phyloP scores from a whole-genome alignment of 352 stramenopile species.

The Phytophthora boehmeriae region DNA sequence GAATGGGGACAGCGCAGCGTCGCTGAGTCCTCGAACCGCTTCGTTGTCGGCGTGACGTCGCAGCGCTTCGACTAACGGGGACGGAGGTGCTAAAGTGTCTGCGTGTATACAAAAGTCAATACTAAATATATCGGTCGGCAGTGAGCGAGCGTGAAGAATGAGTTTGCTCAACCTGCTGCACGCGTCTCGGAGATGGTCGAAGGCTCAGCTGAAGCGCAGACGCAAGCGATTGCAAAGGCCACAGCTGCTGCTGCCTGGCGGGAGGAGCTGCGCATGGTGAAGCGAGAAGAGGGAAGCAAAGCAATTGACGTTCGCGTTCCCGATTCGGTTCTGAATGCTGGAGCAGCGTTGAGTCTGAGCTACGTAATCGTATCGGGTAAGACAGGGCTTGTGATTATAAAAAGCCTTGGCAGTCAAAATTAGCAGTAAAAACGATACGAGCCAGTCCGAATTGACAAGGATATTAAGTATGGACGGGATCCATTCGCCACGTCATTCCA shows the following conservation, averaged over 20 bases:
- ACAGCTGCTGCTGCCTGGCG: slow-evolving; percentile 13
- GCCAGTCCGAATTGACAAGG: too few relatives aligned
- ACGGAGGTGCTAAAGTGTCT: slow-evolving; percentile 33
- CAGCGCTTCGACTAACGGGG: slow-evolving; percentile 30
- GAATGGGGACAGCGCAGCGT: slow-evolving; percentile 41
- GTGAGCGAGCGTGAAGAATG: neutral
- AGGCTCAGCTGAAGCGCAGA: slow-evolving; percentile 1
- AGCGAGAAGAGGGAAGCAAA: neutral
- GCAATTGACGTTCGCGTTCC: slow-evolving; percentile 4
- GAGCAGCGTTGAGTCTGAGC: neutral
- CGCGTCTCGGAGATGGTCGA: slow-evolving; percentile 33
- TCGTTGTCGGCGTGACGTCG: slow-evolving; percentile 33
- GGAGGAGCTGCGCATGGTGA: slow-evolving; percentile 27
- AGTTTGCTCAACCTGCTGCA: slow-evolving; percentile 18
- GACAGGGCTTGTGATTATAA: slow-evolving; percentile 7
- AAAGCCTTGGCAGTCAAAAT: neutral
- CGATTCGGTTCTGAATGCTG: slow-evolving; percentile 26
- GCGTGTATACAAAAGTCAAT: neutral
- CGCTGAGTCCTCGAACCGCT: slow-evolving; percentile 45
- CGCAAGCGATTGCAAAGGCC: slow-evolving; percentile 13
- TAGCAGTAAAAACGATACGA: too few relatives aligned
- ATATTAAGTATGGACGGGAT: too few relatives aligned
- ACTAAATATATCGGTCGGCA: slow-evolving; percentile 5
- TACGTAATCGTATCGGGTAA: slow-evolving; percentile 18
- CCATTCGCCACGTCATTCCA: slow-evolving; percentile 13